phyloP scores from a whole-genome alignment of 140 eudicot species.

The Flaveria floridana region DNA sequence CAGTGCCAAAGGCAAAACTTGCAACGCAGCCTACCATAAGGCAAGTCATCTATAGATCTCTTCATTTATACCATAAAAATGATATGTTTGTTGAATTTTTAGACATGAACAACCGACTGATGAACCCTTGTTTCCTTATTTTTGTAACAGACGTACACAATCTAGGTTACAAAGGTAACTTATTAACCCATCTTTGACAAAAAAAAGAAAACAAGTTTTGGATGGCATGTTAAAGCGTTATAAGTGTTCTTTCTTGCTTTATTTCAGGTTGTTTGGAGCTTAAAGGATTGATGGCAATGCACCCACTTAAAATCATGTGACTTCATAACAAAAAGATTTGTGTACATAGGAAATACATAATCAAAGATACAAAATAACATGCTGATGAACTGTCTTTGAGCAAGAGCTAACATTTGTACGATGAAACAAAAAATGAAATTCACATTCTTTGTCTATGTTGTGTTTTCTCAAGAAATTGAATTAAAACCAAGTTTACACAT shows the following conservation, averaged over 20 bases:
- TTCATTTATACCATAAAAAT: neutral
- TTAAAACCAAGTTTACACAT: neutral
- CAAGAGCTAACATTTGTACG: slow-evolving; percentile 26
- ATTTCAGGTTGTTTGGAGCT: slow-evolving; percentile 57
- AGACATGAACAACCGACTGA: neutral
- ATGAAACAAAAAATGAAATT: slow-evolving; percentile 17
- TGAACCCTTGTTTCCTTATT: neutral
- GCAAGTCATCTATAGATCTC: slow-evolving; percentile 28
- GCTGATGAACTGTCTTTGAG: slow-evolving; percentile 4
- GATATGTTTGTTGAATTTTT: neutral
- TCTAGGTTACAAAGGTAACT: slow-evolving; percentile 48
- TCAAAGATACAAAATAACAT: neutral
- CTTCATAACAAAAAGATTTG: slow-evolving; percentile 25
- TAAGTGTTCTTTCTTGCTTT: slow-evolving; percentile 10
- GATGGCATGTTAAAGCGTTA: neutral
- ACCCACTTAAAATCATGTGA: slow-evolving; percentile 26
- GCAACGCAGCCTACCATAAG: slow-evolving; percentile 43
- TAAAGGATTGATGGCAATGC: slow-evolving; percentile 31
- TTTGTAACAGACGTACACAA: slow-evolving; percentile 43
- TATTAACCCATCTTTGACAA: slow-evolving; percentile 3
- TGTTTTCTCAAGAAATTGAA: neutral
- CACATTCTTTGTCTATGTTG: slow-evolving; percentile 28
- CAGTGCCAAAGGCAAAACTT: slow-evolving; percentile 35
- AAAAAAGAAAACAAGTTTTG: slow-evolving; percentile 2
- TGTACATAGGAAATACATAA: slow-evolving; percentile 23